Evolutionary conservation across 768 basidiomycete genomes (phyloP).

Genomic region (Russula lepida): DNA sequence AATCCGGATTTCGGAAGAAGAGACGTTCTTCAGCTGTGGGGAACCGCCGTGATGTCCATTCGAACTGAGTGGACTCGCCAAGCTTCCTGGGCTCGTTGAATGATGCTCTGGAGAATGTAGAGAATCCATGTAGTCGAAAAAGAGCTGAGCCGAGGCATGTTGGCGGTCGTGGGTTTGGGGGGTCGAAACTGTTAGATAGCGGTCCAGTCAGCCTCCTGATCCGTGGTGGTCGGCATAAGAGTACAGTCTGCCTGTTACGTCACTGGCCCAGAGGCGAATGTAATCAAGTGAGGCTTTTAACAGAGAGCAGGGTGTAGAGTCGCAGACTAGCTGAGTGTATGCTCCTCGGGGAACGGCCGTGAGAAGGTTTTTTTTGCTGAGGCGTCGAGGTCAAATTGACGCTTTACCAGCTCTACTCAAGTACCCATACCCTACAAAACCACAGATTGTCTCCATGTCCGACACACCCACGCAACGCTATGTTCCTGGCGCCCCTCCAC

Average conservation of each 20-base stretch:
- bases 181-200: neutral
- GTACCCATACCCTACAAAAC: neutral
- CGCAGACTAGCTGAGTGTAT: neutral
- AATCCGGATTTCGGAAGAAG: conserved; percentile 2
- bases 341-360: neutral
- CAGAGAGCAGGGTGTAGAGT: neutral
- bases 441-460: conserved; percentile 26
- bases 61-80: conserved; percentile 16
- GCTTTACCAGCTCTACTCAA: neutral
- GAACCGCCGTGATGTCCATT: conserved; percentile 16
- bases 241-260: neutral
- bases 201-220: conserved; percentile 15
- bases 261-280: neutral
- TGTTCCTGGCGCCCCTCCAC: conserved; percentile 72
- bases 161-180: neutral
- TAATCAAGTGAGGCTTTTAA: neutral
- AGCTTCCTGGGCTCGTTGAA: neutral
- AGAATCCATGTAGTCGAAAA: neutral
- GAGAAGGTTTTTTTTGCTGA: conserved; percentile 10
- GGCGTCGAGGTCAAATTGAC: neutral
- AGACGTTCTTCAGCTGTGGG: neutral
- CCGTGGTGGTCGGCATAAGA: neutral
- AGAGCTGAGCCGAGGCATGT: neutral
- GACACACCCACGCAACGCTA: conserved; percentile 39
- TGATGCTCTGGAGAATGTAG: conserved; percentile 5